Conservation (phyloP, 176 grass and related monocot genomes). For the Poa annua region DNA sequence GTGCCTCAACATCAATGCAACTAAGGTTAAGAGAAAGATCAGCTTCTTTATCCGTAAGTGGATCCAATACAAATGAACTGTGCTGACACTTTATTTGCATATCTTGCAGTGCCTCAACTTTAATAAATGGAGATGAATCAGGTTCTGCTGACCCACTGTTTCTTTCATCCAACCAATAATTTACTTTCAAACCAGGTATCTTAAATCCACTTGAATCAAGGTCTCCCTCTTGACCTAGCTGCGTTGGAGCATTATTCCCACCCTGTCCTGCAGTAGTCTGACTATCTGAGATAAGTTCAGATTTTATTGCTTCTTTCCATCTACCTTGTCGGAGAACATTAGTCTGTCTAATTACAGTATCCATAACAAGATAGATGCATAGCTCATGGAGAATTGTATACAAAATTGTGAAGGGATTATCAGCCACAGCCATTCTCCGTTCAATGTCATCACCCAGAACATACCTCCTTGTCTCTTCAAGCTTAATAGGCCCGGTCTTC, state of each 20-base stretch:
- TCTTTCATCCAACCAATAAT: constrained; percentile 90
- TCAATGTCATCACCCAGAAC: constrained; percentile 93
- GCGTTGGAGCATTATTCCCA: constrained; percentile 53
- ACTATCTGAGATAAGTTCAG: constrained; percentile 84
- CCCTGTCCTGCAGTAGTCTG: constrained; percentile 50
- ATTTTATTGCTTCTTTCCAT: constrained; percentile 91
- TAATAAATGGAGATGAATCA: constrained; percentile 78
- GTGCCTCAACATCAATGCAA: constrained; percentile 90
- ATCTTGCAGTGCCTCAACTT: constrained; percentile 74
- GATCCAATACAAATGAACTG: constrained; percentile 91
- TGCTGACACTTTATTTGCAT: constrained; percentile 83
- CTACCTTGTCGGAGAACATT: constrained; percentile 85
- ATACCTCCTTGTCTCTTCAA: constrained; percentile 81
- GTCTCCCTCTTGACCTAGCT: constrained; percentile 79
- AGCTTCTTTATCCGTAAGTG: constrained; percentile 86
- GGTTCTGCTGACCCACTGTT: constrained; percentile 53
- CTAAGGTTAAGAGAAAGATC: constrained; percentile 70
- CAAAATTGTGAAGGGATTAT: constrained; percentile 80
- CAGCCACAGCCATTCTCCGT: constrained; percentile 82
- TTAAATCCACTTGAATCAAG: constrained; percentile 69
- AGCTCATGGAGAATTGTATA: constrained; percentile 93
- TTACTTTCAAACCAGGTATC: constrained; percentile 91
- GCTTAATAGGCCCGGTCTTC: constrained; percentile 78
- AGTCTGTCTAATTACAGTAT: constrained; percentile 88
- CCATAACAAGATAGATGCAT: constrained; percentile 90